Base-by-base conservation (phyloP, 768 basidiomycete species). In the Rhodotorula graminis region DNA sequence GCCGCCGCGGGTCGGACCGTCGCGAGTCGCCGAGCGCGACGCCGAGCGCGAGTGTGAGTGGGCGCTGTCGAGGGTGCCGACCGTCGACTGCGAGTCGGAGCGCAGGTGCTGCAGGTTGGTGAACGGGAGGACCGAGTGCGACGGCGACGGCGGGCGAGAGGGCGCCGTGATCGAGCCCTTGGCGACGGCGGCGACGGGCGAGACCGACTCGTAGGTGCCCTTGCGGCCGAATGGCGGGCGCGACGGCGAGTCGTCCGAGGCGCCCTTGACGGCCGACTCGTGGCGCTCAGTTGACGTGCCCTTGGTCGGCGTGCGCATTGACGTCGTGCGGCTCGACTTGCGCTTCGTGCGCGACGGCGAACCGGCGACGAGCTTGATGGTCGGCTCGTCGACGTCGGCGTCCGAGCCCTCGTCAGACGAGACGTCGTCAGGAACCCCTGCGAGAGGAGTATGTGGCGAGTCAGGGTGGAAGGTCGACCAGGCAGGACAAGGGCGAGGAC, bases 371-470 rank as follows among this genome's bases (percentile, higher is more conserved):
- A 74, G 53, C 29, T 57, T 75, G 52, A 75, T 47, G 10, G 74
- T 75, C 21, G 74, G 74, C 42, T 75, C 74, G 52, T 75, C 71
- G 33, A 67, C 58, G 40, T 72, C 71, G 10, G 27, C 67, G 33
- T 65, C 59, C 5, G 58, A 27, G 1, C 40, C 42, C 12, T 56
- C 61, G 27, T 72, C 71, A 6, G 46, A 40, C 33, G 66, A 64
- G 21, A n/a, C 8, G 7, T 67, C 65, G 27, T 52, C 49, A 2
- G 61, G 31, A 0, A 69, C 61, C 74, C 73, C 69, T 71, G 61
- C 21, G 18, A n/a, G n/a, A 10, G 5, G 19, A 49, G 15, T 0
- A 49, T 25, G 5, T 2, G 3, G 18, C 33, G 5, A 65, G 59
- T 61, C 40, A 52, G 7, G 19, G 27, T 12, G 44, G 44, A 6